Base-by-base conservation (phyloP, 2,329 filamentous ascomycete genomes). In the Trichophyton schoenleinii region DNA sequence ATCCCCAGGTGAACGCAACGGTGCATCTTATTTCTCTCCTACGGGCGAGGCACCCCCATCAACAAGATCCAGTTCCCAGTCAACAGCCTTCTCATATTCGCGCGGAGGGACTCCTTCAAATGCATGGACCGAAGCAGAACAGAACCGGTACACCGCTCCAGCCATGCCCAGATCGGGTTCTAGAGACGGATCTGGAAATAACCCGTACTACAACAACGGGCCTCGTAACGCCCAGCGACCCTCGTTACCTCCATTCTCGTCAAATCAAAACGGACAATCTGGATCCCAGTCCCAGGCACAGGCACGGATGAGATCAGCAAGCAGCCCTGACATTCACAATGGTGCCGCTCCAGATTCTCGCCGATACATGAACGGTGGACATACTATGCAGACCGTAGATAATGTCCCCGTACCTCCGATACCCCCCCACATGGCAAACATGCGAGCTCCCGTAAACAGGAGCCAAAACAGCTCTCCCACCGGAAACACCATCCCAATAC, bases 1-100 rank as follows among this genome's bases (percentile, higher is more conserved):
- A 59, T 89, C 87, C 13, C 87, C 89, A 0, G 78, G 79, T 28
- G 78, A 83, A 20, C 80, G 83, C 59, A 79, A 78, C 41, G 83
- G 79, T n/a, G 89, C 91, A 62, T 96, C 91, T 2, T 97, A 96
- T 75, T 99, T 99, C 74, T 97, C 92, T 0, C 94, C 94, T 0
- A 82, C 87, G 1, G 82, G 81, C 38, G 91, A 96, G 63, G 74
- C 57, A 18, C 57, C 77, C 11, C 70, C 88, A 3, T 90, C 88
- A 3, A 74, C 76, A 18, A 70, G 77, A 61, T 79, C 77, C 13
- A 79, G 76, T 64, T 78, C 77, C 42, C 77, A 79, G 64, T 79
- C 77, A 46, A 84, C 85, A 53, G 86, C 91, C 70, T 95, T 91
- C 68, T 84, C 85, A 1, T 95, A 95, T 69, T 86, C 90, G 59